Conservation (phyloP, 1,284 basidiomycete species). For the Mycena sp. region DNA sequence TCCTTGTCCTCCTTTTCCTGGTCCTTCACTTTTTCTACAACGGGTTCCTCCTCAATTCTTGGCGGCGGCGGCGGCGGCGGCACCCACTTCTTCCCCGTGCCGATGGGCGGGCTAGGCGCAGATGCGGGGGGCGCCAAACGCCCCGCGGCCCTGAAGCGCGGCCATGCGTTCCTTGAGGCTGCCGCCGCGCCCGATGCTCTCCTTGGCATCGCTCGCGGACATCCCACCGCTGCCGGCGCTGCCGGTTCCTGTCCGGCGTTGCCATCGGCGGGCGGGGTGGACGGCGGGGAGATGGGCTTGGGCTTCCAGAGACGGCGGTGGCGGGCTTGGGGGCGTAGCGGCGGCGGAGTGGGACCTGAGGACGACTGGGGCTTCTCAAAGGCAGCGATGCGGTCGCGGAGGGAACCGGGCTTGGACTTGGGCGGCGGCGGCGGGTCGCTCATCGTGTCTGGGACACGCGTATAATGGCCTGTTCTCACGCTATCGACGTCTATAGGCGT, state of each 20-base stretch:
- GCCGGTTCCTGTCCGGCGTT: constrained; percentile 28
- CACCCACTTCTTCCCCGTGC: constrained; percentile 83
- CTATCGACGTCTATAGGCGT: too few relatives aligned
- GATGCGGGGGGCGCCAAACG: constrained; percentile 72
- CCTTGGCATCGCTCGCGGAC: constrained; percentile 87
- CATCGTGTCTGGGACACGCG: not conserved
- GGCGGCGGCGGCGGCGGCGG: constrained; percentile 58
- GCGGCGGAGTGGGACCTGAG: constrained; percentile 53
- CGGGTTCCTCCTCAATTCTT: constrained; percentile 37
- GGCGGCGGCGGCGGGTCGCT: constrained; percentile 24
- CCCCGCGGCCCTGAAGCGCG: constrained; percentile 82
- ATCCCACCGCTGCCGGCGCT: constrained; percentile 53
- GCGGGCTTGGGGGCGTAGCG: constrained; percentile 75
- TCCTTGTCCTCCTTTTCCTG: constrained; percentile 37
- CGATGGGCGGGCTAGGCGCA: constrained; percentile 66
- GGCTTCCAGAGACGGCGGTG: constrained; percentile 72
- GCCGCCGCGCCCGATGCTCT: constrained; percentile 76
- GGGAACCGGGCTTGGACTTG: constrained; percentile 69
- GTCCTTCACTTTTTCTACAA: constrained; percentile 7
- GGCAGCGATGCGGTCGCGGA: constrained; percentile 85
- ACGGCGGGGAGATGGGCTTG: constrained; percentile 64
- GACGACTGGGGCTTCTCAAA: constrained; percentile 68
- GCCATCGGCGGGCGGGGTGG: constrained; percentile 31
- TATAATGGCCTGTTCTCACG: too few relatives aligned
- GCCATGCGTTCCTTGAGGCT: constrained; percentile 94